Percentiles rank a stretch among this genome's conserved stretches.
These are phyloP conservation scores for Rhodotorula sp. DNA, from an alignment of 1,284 basidiomycete species.

Conservation along the genomic window DNA sequence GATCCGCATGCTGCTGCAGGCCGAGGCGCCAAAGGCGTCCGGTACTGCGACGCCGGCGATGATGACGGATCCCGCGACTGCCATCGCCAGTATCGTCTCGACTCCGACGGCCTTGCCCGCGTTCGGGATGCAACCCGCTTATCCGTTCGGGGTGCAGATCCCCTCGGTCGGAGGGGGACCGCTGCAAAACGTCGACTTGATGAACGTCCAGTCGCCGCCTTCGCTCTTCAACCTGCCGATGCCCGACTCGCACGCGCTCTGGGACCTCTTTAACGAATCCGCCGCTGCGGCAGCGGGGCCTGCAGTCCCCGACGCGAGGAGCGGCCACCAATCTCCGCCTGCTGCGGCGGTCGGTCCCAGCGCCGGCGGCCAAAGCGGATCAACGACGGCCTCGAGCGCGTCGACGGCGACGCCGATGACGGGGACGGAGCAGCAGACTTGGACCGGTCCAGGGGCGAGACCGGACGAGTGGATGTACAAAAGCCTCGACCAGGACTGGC, in stretches of 20 bases:
- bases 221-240: conserved; percentile 15
- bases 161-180: not conserved
- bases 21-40: not conserved
- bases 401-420: no score
- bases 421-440: not conserved
- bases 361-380: not conserved
- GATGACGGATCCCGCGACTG: not conserved
- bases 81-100: not conserved
- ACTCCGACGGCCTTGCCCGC: not conserved
- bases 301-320: not conserved
- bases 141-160: not conserved
- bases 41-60: not conserved
- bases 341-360: not conserved
- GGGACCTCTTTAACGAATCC: conserved; percentile 23
- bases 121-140: not conserved
- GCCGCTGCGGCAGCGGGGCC: not conserved
- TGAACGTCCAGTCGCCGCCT: not conserved
- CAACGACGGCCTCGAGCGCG: not conserved
- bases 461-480: conserved; percentile 17
- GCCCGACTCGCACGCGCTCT: conserved; percentile 17
- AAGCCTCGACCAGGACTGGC: conserved; percentile 20
- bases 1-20: conserved; percentile 24
- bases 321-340: not conserved
- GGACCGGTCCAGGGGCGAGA: not conserved
- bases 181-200: not conserved